A percentile compares a stretch with the other conserved stretches of the same genome.
Evolutionary conservation across 805 yeast species (phyloP).

Genomic region (Pichia ethanolica): DNA sequence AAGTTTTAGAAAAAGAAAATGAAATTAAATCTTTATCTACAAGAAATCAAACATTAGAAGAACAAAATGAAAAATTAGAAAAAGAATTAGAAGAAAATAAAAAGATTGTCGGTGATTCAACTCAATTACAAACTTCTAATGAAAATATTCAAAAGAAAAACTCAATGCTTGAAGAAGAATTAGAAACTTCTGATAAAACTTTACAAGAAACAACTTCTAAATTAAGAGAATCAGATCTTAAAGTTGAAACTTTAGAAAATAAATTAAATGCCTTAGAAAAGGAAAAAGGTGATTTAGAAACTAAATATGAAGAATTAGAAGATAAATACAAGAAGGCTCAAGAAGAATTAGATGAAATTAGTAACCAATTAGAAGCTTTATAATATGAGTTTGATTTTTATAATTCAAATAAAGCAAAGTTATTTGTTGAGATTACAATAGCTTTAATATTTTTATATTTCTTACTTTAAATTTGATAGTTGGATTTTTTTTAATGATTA

Average conservation of each 20-base stretch:
- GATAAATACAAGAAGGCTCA: conserved; percentile 77
- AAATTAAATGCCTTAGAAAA: conserved; percentile 85
- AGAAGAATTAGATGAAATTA: conserved; percentile 93
- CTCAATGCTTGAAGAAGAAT: conserved; percentile 80
- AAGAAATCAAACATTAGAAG: conserved; percentile 85
- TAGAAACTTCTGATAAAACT: conserved; percentile 85
- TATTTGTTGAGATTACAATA: conserved; percentile 10
- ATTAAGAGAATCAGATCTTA: conserved; percentile 90
- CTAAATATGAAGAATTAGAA: conserved; percentile 81
- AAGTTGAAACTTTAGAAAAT: conserved; percentile 93
- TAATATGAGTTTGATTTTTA: conserved; percentile 20
- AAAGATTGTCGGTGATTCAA: conserved; percentile 85
- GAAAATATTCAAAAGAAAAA: conserved; percentile 88
- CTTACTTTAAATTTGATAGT: conserved; percentile 9
- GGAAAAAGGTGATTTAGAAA: conserved; percentile 87
- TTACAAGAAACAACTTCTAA: conserved; percentile 90
- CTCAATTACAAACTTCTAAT: conserved; percentile 79
- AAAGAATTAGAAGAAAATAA: conserved; percentile 65
- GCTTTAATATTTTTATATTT: conserved; percentile 15
- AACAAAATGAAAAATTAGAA: conserved; percentile 73
- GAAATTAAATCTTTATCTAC: conserved; percentile 88
- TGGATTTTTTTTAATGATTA: not conserved
- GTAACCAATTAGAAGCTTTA: conserved; percentile 85
- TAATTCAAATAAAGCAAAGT: not conserved
- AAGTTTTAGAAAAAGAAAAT: conserved; percentile 85